Percentiles rank a stretch among this genome's conserved stretches.
These are phyloP conservation scores for Hibiscus trionum DNA, from an alignment of 345 rosid genomes.

Conservation along the genomic window DNA sequence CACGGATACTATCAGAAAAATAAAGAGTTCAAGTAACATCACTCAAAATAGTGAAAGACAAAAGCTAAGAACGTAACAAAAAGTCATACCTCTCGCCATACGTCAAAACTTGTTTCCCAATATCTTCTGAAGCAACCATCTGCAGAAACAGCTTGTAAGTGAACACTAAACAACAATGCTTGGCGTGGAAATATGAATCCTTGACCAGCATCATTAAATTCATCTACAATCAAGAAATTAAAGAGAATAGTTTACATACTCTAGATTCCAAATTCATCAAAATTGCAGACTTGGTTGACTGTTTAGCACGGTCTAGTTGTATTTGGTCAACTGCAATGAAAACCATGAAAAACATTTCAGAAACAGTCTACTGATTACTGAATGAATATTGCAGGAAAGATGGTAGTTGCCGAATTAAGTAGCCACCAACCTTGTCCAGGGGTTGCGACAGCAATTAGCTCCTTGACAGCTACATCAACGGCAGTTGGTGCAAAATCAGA, in stretches of 20 bases:
- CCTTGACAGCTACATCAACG: slow-evolving; percentile 56
- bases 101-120: slow-evolving; percentile 77
- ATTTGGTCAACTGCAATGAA: slow-evolving; percentile 45
- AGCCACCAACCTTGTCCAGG: slow-evolving; percentile 52
- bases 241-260: slow-evolving; percentile 30
- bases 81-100: slow-evolving; percentile 68
- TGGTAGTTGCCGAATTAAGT: background rate
- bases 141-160: slow-evolving; percentile 14
- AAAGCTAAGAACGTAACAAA: background rate
- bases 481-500: slow-evolving; percentile 60
- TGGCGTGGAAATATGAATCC: background rate
- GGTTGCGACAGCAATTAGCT: slow-evolving; percentile 61
- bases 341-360: slow-evolving; percentile 1
- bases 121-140: slow-evolving; percentile 69
- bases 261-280: slow-evolving; percentile 87
- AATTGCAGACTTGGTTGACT: slow-evolving; percentile 71
- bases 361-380: slow-evolving; percentile 4
- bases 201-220: background rate
- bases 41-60: background rate
- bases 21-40: background rate
- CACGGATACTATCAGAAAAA: background rate
- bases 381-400: slow-evolving; percentile 6
- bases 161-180: background rate
- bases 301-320: slow-evolving; percentile 74
- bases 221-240: slow-evolving; percentile 1